phyloP scores from a whole-genome alignment of 371 early-diverging fungal genomes.

The Mucor saturninus region DNA sequence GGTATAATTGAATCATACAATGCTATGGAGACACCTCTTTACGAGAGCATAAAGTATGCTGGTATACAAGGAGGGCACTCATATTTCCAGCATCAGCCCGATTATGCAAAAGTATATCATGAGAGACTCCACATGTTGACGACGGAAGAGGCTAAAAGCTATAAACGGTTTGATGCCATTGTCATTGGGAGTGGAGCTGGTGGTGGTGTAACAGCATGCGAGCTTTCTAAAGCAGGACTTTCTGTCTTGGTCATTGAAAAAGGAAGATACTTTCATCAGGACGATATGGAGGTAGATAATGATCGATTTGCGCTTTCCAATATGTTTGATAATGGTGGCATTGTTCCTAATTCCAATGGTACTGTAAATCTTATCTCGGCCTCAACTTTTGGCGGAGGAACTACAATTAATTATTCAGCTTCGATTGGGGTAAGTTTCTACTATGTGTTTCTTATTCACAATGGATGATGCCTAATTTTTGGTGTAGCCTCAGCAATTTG shows the following conservation, averaged over 20 bases:
- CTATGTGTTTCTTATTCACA: background rate
- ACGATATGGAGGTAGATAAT: slow-evolving; percentile 46
- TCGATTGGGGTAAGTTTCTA: slow-evolving; percentile 52
- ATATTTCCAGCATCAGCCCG: slow-evolving; percentile 4
- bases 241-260: slow-evolving; percentile 75
- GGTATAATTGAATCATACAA: background rate
- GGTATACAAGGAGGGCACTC: slow-evolving; percentile 8
- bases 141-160: slow-evolving; percentile 23
- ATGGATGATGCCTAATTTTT: background rate
- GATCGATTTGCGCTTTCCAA: slow-evolving; percentile 45
- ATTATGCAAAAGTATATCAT: slow-evolving; percentile 23
- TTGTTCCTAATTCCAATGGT: slow-evolving; percentile 40
- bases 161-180: slow-evolving; percentile 60
- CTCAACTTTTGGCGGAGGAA: slow-evolving; percentile 67
- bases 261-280: slow-evolving; percentile 55
- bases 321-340: slow-evolving; percentile 48
- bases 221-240: slow-evolving; percentile 65
- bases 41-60: slow-evolving; percentile 1
- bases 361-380: slow-evolving; percentile 55
- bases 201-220: slow-evolving; percentile 66
- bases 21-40: slow-evolving; percentile 33
- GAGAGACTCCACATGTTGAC: slow-evolving; percentile 43
- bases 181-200: slow-evolving; percentile 77
- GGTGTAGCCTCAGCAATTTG: slow-evolving; percentile 11
- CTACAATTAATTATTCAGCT: slow-evolving; percentile 63